Percentiles rank a stretch among this genome's conserved stretches.
These are phyloP conservation scores for Stemphylium beticola DNA, from an alignment of 2,329 filamentous ascomycete genomes.

Conservation along the genomic window DNA sequence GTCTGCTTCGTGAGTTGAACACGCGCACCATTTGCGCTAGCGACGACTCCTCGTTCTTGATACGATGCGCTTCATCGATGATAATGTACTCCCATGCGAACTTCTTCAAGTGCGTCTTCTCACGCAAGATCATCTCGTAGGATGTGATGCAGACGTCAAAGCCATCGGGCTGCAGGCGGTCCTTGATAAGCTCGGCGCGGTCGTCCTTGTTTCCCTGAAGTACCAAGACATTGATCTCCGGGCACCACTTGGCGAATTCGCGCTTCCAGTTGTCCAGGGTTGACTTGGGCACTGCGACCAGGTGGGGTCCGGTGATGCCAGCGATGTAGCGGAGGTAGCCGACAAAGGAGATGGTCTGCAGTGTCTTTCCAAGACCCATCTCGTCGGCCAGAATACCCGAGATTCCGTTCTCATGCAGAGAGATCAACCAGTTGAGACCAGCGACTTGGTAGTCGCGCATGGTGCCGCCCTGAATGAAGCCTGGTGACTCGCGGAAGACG, in stretches of 20 bases:
- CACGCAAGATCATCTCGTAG: constrained; percentile 97
- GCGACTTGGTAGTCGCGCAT: constrained; percentile 98
- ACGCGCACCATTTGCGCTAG: constrained; percentile 94
- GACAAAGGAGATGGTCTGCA: constrained; percentile 96
- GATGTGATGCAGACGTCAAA: constrained; percentile 99
- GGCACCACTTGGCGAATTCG: constrained; percentile 92
- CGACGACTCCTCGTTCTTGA: constrained; percentile 99
- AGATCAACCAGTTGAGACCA: constrained; percentile 97
- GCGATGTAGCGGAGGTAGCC: constrained; percentile 92
- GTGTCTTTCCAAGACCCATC: constrained; percentile 97
- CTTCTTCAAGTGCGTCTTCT: constrained; percentile 94
- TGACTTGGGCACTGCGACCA: constrained; percentile 93
- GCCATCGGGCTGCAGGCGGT: constrained; percentile 88
- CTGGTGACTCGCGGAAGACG: constrained; percentile 88
- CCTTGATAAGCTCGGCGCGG: constrained; percentile 84
- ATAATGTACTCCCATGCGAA: constrained; percentile 99
- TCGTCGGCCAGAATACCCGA: constrained; percentile 97
- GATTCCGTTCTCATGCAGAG: constrained; percentile 97
- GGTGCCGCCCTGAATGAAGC: constrained; percentile 80
- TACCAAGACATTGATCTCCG: constrained; percentile 91
- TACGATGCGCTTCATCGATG: constrained; percentile 96
- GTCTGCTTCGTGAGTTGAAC: constrained; percentile 92
- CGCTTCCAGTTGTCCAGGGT: constrained; percentile 98
- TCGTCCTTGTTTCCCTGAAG: constrained; percentile 96
- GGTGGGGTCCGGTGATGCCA: constrained; percentile 87